These are phyloP conservation scores for Wickerhamomyces chambardii DNA, from an alignment of 805 yeast species.

Conservation along the genomic window DNA sequence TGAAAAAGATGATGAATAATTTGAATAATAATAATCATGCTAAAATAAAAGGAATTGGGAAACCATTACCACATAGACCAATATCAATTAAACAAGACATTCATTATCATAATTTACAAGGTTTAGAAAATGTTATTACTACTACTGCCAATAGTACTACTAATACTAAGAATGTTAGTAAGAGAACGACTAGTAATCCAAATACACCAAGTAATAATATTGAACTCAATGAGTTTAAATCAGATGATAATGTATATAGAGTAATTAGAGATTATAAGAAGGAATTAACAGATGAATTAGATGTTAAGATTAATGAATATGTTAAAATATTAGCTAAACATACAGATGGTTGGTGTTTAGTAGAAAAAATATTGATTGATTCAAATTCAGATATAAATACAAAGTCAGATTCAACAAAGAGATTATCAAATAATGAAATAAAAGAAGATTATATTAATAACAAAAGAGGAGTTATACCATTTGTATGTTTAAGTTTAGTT, in stretches of 20 bases:
- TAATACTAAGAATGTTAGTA: too few species aligned
- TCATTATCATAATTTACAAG: conserved; percentile 3
- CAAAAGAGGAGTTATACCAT: conserved; percentile 31
- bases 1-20: background rate
- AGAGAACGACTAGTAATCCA: conserved; percentile 9
- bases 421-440: too few species aligned
- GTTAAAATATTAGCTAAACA: conserved; percentile 27
- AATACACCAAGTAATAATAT: conserved; percentile 12
- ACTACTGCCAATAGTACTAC: too few species aligned
- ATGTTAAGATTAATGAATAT: conserved; percentile 20
- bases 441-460: conserved; percentile 21
- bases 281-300: conserved; percentile 26
- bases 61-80: conserved; percentile 15
- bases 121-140: conserved; percentile 11
- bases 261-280: conserved; percentile 20
- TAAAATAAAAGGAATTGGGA: conserved; percentile 1
- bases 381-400: background rate
- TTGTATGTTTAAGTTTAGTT: conserved; percentile 18
- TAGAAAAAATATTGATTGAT: conserved; percentile 20
- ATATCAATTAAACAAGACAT: background rate
- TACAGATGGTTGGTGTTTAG: conserved; percentile 36
- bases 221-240: conserved; percentile 2
- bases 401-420: conserved; percentile 14
- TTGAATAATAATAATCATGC: too few species aligned
- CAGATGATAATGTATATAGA: conserved; percentile 8